Evolutionary conservation across 805 yeast species (phyloP).

Genomic region (Pichia pseudocactophila): DNA sequence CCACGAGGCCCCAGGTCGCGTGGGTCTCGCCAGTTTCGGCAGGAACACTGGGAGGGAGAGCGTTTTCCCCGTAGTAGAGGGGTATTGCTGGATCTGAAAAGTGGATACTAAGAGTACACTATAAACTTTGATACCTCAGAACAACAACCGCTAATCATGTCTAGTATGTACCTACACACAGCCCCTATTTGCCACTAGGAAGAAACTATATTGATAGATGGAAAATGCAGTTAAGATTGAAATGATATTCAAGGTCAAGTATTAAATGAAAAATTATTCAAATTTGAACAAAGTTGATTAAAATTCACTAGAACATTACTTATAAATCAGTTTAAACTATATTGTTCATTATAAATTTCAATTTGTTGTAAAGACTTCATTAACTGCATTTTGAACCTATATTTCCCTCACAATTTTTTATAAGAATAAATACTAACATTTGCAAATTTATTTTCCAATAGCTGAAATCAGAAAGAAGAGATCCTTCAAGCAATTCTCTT

Average conservation of each 20-base stretch:
- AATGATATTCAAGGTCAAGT: too few species aligned
- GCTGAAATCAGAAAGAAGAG: conserved; percentile 69
- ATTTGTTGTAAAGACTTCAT: too few species aligned
- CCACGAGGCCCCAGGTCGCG: background rate
- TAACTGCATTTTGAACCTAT: too few species aligned
- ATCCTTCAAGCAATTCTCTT: conserved; percentile 92
- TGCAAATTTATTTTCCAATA: conserved; percentile 21
- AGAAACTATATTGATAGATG: too few species aligned
- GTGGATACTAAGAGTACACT: background rate
- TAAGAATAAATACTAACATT: conserved; percentile 22
- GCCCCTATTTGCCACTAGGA: too few species aligned
- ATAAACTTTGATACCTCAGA: background rate
- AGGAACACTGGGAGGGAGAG: background rate
- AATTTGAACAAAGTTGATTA: too few species aligned
- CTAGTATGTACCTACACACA: conserved; percentile 10
- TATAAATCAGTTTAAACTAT: too few species aligned
- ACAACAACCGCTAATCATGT: conserved; percentile 11
- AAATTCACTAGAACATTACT: too few species aligned
- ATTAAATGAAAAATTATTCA: too few species aligned
- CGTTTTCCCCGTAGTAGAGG: background rate
- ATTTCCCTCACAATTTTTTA: too few species aligned
- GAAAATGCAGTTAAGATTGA: too few species aligned
- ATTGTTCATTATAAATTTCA: too few species aligned
- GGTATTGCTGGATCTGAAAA: background rate
- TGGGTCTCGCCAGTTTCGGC: background rate